Evolutionary conservation across 2,329 filamentous ascomycete genomes (phyloP).

Genomic region (Aspergillus sp.): DNA sequence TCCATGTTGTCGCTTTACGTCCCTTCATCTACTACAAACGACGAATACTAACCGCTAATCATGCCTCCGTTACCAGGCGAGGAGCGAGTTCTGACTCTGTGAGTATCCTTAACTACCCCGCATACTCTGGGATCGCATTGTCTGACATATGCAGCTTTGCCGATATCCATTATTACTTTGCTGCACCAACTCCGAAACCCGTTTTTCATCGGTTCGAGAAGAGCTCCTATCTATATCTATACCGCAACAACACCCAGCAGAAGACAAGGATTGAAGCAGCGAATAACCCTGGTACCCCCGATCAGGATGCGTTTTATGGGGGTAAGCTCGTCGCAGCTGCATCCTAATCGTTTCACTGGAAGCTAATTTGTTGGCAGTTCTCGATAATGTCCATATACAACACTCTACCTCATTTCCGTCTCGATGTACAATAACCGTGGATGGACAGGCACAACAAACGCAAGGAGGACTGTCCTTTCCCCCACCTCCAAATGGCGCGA

Average conservation of each 20-base stretch:
- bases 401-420: conserved; percentile 62
- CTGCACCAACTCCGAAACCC: conserved; percentile 55
- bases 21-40: conserved; percentile 1
- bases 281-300: conserved; percentile 61
- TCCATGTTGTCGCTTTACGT: background rate
- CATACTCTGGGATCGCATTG: conserved; percentile 4
- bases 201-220: conserved; percentile 64
- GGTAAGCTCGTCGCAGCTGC: conserved; percentile 38
- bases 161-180: conserved; percentile 65
- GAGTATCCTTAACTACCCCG: conserved; percentile 29
- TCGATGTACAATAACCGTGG: conserved; percentile 57
- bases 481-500: conserved; percentile 23
- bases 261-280: conserved; percentile 61
- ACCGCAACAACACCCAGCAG: conserved; percentile 55
- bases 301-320: conserved; percentile 66
- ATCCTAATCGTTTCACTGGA: conserved; percentile 5
- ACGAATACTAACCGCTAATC: conserved; percentile 14
- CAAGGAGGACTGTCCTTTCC: conserved; percentile 25
- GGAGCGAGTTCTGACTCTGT: conserved; percentile 49
- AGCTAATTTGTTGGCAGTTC: conserved; percentile 34
- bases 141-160: conserved; percentile 52
- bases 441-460: conserved; percentile 34
- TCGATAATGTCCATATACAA: conserved; percentile 53
- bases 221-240: conserved; percentile 64
- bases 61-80: conserved; percentile 50